A percentile compares a stretch with the other conserved stretches of the same genome.
These are phyloP conservation scores for Purshia tridentata DNA, from an alignment of 306 rosid genomes.

Conservation along the genomic window DNA sequence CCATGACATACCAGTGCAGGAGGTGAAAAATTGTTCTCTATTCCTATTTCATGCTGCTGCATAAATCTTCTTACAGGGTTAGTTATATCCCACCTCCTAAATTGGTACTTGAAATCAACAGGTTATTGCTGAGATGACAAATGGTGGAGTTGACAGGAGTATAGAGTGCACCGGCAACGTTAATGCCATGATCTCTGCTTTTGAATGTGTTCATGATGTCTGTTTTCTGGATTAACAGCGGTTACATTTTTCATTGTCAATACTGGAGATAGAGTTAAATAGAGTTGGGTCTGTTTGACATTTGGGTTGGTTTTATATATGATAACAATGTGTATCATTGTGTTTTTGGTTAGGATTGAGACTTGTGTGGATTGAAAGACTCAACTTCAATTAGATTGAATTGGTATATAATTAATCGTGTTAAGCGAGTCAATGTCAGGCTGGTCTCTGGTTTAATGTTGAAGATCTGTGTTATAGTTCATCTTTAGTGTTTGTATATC, in stretches of 20 bases:
- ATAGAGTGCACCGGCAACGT: constrained; percentile 50
- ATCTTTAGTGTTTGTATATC: neutral
- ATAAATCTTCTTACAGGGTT: neutral
- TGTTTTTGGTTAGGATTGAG: neutral
- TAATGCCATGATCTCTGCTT: constrained; percentile 50
- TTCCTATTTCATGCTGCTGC: neutral
- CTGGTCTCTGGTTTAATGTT: too few relatives aligned
- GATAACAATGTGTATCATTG: neutral
- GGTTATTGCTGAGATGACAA: constrained; percentile 47
- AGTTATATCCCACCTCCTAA: neutral
- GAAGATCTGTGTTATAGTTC: neutral
- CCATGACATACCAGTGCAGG: constrained; percentile 44
- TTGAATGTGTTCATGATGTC: constrained; percentile 61
- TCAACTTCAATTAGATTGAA: neutral
- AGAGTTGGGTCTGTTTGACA: neutral
- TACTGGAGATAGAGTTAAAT: neutral
- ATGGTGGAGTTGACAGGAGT: constrained; percentile 61
- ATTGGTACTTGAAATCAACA: constrained; percentile 9
- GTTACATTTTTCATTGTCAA: neutral
- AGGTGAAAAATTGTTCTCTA: constrained; percentile 26
- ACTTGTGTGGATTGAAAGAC: neutral
- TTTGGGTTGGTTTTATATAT: neutral
- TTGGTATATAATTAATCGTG: neutral
- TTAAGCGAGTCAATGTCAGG: too few relatives aligned
- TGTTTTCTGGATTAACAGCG: neutral